Evolutionary conservation across 257 asterid genomes (phyloP).

Genomic region (Avicennia marina): DNA sequence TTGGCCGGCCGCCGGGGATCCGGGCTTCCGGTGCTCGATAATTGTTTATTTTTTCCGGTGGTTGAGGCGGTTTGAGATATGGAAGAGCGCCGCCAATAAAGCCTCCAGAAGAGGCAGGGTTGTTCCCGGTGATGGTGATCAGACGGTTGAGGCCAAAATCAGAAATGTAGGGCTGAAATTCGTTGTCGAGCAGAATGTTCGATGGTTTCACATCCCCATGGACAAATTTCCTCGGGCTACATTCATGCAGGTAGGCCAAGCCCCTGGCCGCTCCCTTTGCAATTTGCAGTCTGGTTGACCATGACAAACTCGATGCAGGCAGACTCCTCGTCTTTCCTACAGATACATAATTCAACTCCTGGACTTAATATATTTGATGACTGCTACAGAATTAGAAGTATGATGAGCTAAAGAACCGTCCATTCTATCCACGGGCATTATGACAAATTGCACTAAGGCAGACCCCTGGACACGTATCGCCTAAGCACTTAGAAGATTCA

Average conservation of each 20-base stretch:
- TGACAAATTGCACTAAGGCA: no score
- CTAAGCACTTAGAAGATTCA: no score
- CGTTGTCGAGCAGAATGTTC: constrained; percentile 82
- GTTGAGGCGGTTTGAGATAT: constrained; percentile 50
- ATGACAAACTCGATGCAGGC: constrained; percentile 53
- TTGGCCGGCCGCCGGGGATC: constrained; percentile 49
- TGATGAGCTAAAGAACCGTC: no score
- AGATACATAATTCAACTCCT: no score
- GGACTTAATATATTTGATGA: no score
- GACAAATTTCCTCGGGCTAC: constrained; percentile 88
- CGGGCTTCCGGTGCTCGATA: constrained; percentile 87
- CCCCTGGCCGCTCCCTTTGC: constrained; percentile 78
- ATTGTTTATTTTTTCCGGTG: constrained; percentile 49
- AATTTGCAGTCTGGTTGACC: constrained; percentile 68
- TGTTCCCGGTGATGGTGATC: constrained; percentile 83
- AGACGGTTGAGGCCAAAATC: constrained; percentile 90
- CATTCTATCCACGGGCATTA: no score
- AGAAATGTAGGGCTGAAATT: constrained; percentile 62
- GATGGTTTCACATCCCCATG: constrained; percentile 87
- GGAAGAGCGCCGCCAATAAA: constrained; percentile 87
- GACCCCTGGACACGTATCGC: no score
- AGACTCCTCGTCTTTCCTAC: constrained; percentile 71
- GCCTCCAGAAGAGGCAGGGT: constrained; percentile 82
- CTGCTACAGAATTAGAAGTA: no score
- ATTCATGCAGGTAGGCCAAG: constrained; percentile 88